phyloP scores from a whole-genome alignment of 2,329 filamentous ascomycete genomes.

The Pseudogymnoascus sp. region DNA sequence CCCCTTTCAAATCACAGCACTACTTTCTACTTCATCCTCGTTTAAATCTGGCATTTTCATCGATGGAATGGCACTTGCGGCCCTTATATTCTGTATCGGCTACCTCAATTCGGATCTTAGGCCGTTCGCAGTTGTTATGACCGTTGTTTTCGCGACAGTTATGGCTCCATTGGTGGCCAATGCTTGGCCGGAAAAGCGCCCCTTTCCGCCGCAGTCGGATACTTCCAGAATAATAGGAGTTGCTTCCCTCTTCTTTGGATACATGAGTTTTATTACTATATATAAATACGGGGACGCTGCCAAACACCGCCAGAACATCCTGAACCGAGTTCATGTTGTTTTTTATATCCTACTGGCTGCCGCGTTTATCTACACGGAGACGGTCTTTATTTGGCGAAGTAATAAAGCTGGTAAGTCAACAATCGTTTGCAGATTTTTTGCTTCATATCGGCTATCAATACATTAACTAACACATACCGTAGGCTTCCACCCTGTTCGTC shows the following conservation, averaged over 20 bases:
- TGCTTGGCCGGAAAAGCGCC: neutral
- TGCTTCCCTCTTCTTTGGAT: neutral
- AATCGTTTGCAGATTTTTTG: neutral
- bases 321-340: neutral
- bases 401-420: conserved; percentile 6
- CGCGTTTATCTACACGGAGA: neutral
- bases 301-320: neutral
- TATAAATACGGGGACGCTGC: conserved; percentile 1
- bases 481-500: conserved; percentile 16
- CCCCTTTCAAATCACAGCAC: neutral
- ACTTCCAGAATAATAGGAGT: neutral
- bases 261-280: conserved; percentile 7
- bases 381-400: neutral
- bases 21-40: neutral
- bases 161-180: conserved; percentile 8
- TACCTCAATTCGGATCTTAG: conserved; percentile 9
- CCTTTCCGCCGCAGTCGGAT: conserved; percentile 11
- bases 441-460: neutral
- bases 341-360: neutral
- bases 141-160: neutral
- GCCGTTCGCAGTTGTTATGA: conserved; percentile 8
- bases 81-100: neutral
- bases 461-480: neutral
- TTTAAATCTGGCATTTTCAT: neutral
- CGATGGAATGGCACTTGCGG: conserved; percentile 1